Percentiles rank a stretch among this genome's conserved stretches.
phyloP scores from a whole-genome alignment of 257 asterid species.

The Cordia subcordata region DNA sequence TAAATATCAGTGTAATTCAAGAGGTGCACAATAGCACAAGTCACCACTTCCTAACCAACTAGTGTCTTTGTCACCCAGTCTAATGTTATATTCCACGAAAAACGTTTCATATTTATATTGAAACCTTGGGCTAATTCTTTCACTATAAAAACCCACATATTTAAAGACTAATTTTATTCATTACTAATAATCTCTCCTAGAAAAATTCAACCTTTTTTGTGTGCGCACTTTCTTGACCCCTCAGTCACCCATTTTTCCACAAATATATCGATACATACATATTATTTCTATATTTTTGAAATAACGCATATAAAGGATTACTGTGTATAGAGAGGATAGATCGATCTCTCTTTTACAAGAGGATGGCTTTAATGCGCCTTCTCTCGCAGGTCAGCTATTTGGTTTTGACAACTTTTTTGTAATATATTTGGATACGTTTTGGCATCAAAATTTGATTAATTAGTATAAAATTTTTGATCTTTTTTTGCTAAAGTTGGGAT shows the following conservation, averaged over 20 bases:
- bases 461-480: not conserved
- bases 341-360: conserved; percentile 14
- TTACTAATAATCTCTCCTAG: not conserved
- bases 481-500: too few relatives aligned
- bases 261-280: not conserved
- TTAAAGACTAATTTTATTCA: too few relatives aligned
- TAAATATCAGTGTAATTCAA: too few relatives aligned
- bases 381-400: conserved; percentile 49
- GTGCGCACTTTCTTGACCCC: not conserved
- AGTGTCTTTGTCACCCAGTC: too few relatives aligned
- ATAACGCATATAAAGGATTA: too few relatives aligned
- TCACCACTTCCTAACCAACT: too few relatives aligned
- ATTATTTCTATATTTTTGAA: too few relatives aligned
- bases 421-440: not conserved
- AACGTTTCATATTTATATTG: too few relatives aligned
- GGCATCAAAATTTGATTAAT: not conserved
- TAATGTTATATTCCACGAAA: too few relatives aligned
- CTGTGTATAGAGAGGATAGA: not conserved
- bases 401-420: not conserved
- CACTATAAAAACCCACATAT: too few relatives aligned
- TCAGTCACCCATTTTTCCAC: not conserved
- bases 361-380: conserved; percentile 67
- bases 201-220: conserved; percentile 7
- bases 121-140: too few relatives aligned
- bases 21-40: too few relatives aligned